Base-by-base conservation (phyloP, 108 stramenopile species). In the Bacterosira constricta region DNA sequence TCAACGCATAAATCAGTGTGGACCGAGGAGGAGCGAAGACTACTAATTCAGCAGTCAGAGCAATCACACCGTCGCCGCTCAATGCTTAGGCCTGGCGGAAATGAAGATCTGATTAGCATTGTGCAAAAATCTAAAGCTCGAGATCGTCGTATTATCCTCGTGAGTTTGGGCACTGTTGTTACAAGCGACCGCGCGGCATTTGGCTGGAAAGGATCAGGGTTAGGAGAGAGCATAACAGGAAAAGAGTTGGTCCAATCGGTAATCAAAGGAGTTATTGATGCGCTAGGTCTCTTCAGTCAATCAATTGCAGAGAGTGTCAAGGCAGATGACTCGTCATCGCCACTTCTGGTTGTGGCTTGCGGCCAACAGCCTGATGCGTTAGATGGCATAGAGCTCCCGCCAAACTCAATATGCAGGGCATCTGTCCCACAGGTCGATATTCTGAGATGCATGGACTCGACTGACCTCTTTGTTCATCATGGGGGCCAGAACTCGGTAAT, bases 401-500 rank as follows among this genome's bases (percentile, higher is more conserved):
- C 69, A 3, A 71, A 71, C 27, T 44, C 69, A 0, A 61, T 71
- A 26, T 42, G 46, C 1, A 59, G 69, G 13, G 69, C 69, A 38
- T 47, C 60, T 36, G 60, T 71, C 2, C 69, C 69, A 25, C 69
- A 71, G 12, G 60, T 71, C 5, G 69, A 71, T 41, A 71, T 71
- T 6, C 32, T 71, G 6, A 45, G 69, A 25, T 41, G 35, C 26
- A 71, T 71, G 69, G 60, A 47, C 15, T 61, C 45, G 10, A 23
- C 30, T 2, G 69, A 71, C n/a, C n/a, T 52, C 7, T 71, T 71
- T 21, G 45, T 71, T 18, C 69, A 71, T 36, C 69, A 71, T 46
- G 69, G 69, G 0, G 69, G 69, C 15, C 60, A 71, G 13, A 71
- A 71, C 11, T 31, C 25, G 7, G 34, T 15, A 21, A 60, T 71